Base-by-base conservation (phyloP, 1,284 basidiomycete species). In the Ceratobasidium sp. region DNA sequence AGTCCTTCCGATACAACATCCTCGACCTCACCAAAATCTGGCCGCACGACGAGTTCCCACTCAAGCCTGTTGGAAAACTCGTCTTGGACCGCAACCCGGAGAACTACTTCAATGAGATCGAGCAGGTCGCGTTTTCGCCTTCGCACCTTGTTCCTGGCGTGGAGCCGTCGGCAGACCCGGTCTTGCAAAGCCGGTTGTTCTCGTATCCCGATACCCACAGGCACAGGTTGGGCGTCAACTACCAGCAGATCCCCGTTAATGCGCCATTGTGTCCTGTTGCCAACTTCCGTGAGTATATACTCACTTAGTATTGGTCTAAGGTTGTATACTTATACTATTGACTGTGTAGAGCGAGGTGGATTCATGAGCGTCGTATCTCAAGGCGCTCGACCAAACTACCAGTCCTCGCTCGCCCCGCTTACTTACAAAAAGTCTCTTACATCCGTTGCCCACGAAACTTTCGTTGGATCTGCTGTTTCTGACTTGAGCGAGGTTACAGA, bases 201-300 rank as follows among this genome's bases (percentile, higher is more conserved):
- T 94, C 93, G 10, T 98, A 98, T 85, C 93, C 94, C 3, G 96
- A 97, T 80, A 93, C 96, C 6, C 95, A 97, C 81, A 89, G 94
- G 74, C 91, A 96, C 84, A 81, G 81, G 78, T 88, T 95, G 55
- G 93, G 94, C 45, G 77, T 82, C 73, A 97, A 97, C 86, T 96
- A 97, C 84, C 81, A 89, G 78, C 93, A 97, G 79, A 84, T 98
- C 14, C 95, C 95, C 3, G 91, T 96, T 79, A 97, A 98, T 80
- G 85, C 87, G n/a, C 90, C 93, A 1, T 78, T 90, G 71, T 84
- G 82, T 53, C 89, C 90, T 3, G 83, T 92, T 53, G 87, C 88
- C 72, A 96, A 96, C 87, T 97, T 96, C 91, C 94, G 74, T 75
- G 77, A 71, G 76, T 75, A 61, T 12, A 72, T 48, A 9, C 34